Percentiles rank a stretch among this genome's conserved stretches.
These are phyloP conservation scores for Isoetes engelmannii DNA, from an alignment of 83 land plant genomes.

Conservation along the genomic window DNA sequence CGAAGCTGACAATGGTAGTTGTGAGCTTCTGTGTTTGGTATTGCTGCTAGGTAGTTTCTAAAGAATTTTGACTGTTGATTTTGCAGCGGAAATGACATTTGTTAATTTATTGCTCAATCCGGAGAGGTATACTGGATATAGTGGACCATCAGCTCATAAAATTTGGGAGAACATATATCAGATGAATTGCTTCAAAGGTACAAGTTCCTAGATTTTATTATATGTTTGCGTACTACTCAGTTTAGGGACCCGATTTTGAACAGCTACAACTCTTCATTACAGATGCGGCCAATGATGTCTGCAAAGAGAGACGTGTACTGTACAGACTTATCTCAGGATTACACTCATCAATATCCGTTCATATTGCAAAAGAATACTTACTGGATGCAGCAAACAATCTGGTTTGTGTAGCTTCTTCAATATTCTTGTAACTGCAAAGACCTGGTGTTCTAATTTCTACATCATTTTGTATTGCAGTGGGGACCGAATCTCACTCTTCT, in stretches of 20 bases:
- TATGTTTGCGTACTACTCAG: too few relatives aligned
- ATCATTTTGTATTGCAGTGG: constrained; percentile 52
- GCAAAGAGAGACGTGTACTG: constrained; percentile 63
- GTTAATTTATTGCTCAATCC: constrained; percentile 86
- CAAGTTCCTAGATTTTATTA: background rate
- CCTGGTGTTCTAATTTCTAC: background rate
- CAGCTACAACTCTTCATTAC: background rate
- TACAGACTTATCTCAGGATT: constrained; percentile 90
- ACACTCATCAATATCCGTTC: constrained; percentile 86
- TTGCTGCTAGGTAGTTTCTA: background rate
- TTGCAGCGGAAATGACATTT: constrained; percentile 88
- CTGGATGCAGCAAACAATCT: constrained; percentile 61
- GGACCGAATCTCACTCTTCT: constrained; percentile 58
- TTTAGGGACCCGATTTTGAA: too few relatives aligned
- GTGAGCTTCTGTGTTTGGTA: background rate
- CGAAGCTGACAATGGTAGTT: constrained; percentile 76
- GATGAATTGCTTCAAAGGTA: constrained; percentile 77
- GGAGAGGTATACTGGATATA: constrained; percentile 88
- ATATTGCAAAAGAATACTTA: constrained; percentile 89
- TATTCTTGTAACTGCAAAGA: background rate
- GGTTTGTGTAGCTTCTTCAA: constrained; percentile 24
- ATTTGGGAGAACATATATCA: constrained; percentile 87
- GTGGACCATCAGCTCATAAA: constrained; percentile 76
- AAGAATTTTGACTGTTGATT: constrained; percentile 3
- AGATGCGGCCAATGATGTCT: constrained; percentile 60